Percentiles rank a stretch among this genome's conserved stretches.
These are phyloP conservation scores for Cokeromyces recurvatus DNA, from an alignment of 371 early-diverging fungal genomes.

Conservation along the genomic window DNA sequence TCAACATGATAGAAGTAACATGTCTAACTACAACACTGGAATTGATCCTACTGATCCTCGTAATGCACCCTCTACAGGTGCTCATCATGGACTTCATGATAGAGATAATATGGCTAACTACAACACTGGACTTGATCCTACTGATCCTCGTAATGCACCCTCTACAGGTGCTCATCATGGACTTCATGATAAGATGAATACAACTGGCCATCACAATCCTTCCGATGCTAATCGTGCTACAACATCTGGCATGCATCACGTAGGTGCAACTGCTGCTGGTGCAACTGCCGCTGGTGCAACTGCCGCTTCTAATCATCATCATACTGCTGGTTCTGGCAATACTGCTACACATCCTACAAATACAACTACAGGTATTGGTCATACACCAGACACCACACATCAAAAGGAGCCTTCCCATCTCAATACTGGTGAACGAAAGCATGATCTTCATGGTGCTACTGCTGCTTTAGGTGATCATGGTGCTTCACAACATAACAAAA, in stretches of 20 bases:
- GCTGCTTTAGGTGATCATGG: constrained; percentile 12
- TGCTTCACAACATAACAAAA: constrained; percentile 8
- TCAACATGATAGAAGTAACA: too few relatives aligned
- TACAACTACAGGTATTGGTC: constrained; percentile 1
- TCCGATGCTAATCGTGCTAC: too few relatives aligned
- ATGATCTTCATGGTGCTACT: background rate
- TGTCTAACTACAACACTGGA: constrained; percentile 2
- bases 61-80: background rate
- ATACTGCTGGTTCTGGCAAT: background rate
- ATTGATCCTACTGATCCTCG: background rate
- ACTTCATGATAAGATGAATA: constrained; percentile 2
- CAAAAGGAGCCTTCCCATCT: too few relatives aligned
- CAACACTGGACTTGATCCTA: constrained; percentile 1
- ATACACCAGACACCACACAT: background rate
- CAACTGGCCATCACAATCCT: constrained; percentile 2
- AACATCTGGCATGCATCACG: too few relatives aligned
- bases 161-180: background rate
- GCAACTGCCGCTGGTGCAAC: background rate
- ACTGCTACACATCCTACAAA: too few relatives aligned
- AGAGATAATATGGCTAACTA: background rate
- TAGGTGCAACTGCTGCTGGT: too few relatives aligned
- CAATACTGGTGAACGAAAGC: background rate
- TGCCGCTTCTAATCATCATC: constrained; percentile 8
- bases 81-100: too few relatives aligned
- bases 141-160: background rate